Percentiles rank a stretch among this genome's conserved stretches.
Conservation (phyloP, 169 alveolate genomes). For the Eimeria tenella region DNA sequence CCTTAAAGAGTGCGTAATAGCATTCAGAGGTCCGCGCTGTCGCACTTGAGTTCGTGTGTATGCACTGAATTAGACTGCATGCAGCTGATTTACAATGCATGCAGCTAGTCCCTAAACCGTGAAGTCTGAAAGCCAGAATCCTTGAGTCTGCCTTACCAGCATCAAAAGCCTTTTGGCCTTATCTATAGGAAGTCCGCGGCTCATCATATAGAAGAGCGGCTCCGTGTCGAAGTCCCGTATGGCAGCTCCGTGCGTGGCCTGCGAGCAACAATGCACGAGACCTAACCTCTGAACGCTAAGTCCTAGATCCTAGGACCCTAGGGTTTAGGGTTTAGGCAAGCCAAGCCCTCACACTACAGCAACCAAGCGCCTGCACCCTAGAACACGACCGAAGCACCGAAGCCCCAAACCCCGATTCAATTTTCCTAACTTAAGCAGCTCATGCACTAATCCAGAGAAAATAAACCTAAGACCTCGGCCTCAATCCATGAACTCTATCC, state of each 20-base stretch:
- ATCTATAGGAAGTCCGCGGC: conserved; percentile 81
- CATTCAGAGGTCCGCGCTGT: no score
- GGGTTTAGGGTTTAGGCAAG: no score
- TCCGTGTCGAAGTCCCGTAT: conserved; percentile 84
- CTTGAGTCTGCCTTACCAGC: conserved; percentile 70
- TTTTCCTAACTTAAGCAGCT: no score
- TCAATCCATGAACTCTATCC: background rate
- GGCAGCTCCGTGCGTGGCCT: conserved; percentile 85
- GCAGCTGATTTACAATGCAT: background rate
- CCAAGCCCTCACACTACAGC: no score
- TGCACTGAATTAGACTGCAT: background rate
- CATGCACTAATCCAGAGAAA: background rate
- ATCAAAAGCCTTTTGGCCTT: conserved; percentile 80
- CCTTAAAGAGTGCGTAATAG: no score
- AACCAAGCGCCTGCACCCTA: no score
- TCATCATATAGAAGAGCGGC: conserved; percentile 83
- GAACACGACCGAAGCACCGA: no score
- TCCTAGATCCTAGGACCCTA: background rate
- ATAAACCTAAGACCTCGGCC: background rate
- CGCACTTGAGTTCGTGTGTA: background rate
- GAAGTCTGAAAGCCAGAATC: background rate
- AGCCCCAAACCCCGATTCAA: no score
- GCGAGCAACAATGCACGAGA: background rate
- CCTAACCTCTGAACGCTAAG: background rate
- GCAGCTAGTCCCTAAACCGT: background rate